These are phyloP conservation scores for Botrytis squamosa DNA, from an alignment of 2,329 filamentous ascomycete species.

Conservation along the genomic window DNA sequence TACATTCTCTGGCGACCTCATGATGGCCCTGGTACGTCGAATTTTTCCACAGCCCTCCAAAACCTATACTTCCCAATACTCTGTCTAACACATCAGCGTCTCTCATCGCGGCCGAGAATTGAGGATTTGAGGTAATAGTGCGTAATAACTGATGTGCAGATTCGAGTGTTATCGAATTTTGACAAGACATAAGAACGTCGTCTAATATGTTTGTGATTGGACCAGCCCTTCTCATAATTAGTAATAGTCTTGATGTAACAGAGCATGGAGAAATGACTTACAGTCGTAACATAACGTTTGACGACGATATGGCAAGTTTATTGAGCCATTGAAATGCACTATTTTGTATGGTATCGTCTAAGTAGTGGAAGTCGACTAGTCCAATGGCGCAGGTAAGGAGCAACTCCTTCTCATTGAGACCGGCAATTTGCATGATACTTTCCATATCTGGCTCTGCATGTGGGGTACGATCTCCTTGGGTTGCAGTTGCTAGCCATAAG, in stretches of 20 bases:
- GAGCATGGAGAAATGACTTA: slow-evolving; percentile 42
- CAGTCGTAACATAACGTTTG: slow-evolving; percentile 58
- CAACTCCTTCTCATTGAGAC: slow-evolving; percentile 59
- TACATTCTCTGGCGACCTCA: slow-evolving; percentile 39
- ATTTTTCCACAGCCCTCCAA: slow-evolving; percentile 59
- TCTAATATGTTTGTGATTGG: slow-evolving; percentile 59
- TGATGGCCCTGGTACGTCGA: slow-evolving; percentile 37
- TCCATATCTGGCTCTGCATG: slow-evolving; percentile 44
- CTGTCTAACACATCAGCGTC: slow-evolving; percentile 51
- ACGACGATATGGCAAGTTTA: slow-evolving; percentile 53
- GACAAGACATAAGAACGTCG: slow-evolving; percentile 58
- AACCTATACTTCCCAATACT: slow-evolving; percentile 59
- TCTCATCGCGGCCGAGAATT: slow-evolving; percentile 50
- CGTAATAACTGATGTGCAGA: slow-evolving; percentile 60
- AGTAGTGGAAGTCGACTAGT: slow-evolving; percentile 63
- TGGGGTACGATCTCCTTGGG: slow-evolving; percentile 38
- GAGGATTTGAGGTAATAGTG: slow-evolving; percentile 54
- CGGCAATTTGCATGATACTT: slow-evolving; percentile 44
- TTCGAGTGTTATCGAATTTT: slow-evolving; percentile 58
- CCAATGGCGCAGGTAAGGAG: slow-evolving; percentile 62
- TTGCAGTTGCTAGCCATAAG: slow-evolving; percentile 52
- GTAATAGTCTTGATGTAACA: background rate
- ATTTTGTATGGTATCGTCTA: slow-evolving; percentile 62
- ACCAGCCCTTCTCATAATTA: slow-evolving; percentile 46
- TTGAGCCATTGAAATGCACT: slow-evolving; percentile 60